Evolutionary conservation across 2,329 filamentous ascomycete genomes (phyloP).

Genomic region (Colletotrichum noveboracense): DNA sequence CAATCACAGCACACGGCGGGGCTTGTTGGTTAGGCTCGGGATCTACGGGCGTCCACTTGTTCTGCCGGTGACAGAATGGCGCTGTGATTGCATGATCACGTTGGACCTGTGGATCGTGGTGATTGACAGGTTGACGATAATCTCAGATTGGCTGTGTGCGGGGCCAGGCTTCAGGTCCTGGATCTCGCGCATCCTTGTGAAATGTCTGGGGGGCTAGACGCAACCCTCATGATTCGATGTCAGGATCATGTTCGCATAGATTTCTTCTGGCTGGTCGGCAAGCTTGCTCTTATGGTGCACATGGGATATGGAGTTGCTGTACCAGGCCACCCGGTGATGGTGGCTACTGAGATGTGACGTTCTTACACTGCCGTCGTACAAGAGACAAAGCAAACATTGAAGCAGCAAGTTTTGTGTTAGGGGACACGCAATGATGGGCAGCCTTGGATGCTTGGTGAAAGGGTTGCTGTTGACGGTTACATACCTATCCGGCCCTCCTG

Average conservation of each 20-base stretch:
- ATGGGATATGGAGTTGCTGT: neutral
- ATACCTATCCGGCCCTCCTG: neutral
- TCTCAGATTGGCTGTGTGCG: neutral
- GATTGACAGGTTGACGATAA: neutral
- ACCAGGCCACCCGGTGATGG: neutral
- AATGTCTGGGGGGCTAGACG: neutral
- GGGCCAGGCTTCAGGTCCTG: neutral
- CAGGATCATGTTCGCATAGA: neutral
- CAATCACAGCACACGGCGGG: neutral
- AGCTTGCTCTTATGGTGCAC: neutral
- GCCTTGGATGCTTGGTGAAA: neutral
- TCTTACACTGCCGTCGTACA: neutral
- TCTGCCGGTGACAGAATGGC: neutral
- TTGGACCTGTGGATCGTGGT: neutral
- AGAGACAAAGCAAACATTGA: neutral
- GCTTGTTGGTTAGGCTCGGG: constrained; percentile 7
- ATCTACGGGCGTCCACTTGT: neutral
- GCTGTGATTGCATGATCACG: neutral
- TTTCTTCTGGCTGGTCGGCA: neutral
- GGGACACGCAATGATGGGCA: neutral
- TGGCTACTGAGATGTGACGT: neutral
- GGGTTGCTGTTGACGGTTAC: neutral
- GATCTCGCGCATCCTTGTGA: neutral
- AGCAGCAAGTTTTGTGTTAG: neutral
- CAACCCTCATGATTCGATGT: neutral